These are phyloP conservation scores for Coelastrella sp. DNA, from an alignment of 139 green algal species.

Conservation along the genomic window DNA sequence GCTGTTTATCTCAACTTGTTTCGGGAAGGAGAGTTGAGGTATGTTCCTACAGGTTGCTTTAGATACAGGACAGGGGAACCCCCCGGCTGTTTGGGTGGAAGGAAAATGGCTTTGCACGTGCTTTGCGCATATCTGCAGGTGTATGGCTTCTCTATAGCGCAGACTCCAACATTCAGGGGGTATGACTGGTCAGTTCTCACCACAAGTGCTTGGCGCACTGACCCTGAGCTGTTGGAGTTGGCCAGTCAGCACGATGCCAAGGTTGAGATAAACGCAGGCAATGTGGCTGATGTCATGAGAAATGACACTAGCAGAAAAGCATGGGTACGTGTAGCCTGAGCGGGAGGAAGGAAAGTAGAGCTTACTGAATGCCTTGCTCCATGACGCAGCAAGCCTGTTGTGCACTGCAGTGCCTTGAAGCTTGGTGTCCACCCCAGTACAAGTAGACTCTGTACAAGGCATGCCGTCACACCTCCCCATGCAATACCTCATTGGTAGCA, in stretches of 20 bases:
- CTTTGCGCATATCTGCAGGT: neutral
- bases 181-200: conserved; percentile 48
- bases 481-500: no score
- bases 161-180: neutral
- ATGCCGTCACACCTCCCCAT: no score
- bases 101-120: no score
- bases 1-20: neutral
- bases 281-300: conserved; percentile 15
- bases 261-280: conserved; percentile 7
- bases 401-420: no score
- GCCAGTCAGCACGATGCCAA: conserved; percentile 6
- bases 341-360: no score
- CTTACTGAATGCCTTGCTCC: no score
- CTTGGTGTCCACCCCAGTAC: no score
- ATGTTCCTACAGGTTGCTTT: neutral
- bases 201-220: conserved; percentile 27
- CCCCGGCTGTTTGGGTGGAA: no score
- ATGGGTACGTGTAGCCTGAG: neutral
- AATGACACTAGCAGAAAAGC: neutral
- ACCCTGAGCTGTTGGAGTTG: neutral
- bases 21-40: neutral
- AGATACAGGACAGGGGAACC: no score
- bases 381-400: neutral
- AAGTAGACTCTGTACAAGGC: no score
- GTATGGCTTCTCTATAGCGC: conserved; percentile 35